phyloP scores from a whole-genome alignment of 2,329 filamentous ascomycete species.

The Colletotrichum gigasporum region DNA sequence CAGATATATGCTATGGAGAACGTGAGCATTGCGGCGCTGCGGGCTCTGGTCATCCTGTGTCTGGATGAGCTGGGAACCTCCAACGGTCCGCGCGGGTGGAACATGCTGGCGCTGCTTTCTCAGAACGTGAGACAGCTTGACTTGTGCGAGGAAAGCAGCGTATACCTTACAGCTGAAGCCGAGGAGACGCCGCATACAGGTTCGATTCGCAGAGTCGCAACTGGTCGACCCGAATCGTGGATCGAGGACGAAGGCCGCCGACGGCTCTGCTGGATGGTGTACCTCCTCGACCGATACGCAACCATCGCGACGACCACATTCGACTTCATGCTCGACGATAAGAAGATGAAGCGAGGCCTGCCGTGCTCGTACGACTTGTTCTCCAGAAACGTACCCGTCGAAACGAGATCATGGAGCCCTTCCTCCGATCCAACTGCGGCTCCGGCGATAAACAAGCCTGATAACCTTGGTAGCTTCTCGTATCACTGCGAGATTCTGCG shows the following conservation, averaged over 20 bases:
- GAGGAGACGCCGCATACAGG: conserved; percentile 44
- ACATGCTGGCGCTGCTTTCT: conserved; percentile 48
- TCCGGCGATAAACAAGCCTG: conserved; percentile 44
- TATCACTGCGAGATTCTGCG: conserved; percentile 56
- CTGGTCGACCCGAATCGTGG: conserved; percentile 50
- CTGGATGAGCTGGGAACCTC: conserved; percentile 53
- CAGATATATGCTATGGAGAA: conserved; percentile 54
- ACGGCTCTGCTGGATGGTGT: conserved; percentile 55
- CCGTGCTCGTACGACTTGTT: conserved; percentile 56
- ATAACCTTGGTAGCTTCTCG: conserved; percentile 55
- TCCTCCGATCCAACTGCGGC: conserved; percentile 37
- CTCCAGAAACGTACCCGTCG: conserved; percentile 53
- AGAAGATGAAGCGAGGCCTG: conserved; percentile 49
- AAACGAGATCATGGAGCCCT: conserved; percentile 44
- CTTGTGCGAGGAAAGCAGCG: conserved; percentile 49
- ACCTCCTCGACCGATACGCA: conserved; percentile 54
- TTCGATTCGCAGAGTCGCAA: conserved; percentile 45
- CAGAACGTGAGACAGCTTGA: conserved; percentile 51
- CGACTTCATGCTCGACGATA: conserved; percentile 52
- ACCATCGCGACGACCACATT: conserved; percentile 51
- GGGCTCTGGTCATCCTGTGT: conserved; percentile 51
- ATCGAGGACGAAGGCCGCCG: conserved; percentile 55
- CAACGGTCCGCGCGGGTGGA: conserved; percentile 53
- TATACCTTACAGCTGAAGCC: conserved; percentile 45
- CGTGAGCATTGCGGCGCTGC: conserved; percentile 48